Conservation (phyloP, 768 basidiomycete genomes). For the Naganishia vishniacii region DNA sequence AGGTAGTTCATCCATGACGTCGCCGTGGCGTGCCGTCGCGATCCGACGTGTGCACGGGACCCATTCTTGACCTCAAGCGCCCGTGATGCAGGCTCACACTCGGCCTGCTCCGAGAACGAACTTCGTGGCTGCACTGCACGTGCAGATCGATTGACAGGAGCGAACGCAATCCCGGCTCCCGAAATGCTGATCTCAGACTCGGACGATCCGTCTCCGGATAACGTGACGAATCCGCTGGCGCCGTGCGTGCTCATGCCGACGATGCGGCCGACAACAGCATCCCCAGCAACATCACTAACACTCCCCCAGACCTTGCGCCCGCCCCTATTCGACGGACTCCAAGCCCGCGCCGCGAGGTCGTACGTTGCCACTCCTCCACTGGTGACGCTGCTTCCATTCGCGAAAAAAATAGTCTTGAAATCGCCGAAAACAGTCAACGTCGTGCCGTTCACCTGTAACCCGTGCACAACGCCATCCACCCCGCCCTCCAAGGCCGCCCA, state of each 20-base stretch:
- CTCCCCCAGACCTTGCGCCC: conserved; percentile 55
- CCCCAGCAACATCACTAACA: conserved; percentile 29
- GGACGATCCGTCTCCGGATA: conserved; percentile 56
- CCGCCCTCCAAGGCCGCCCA: conserved; percentile 72
- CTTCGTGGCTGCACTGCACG: too few relatives aligned
- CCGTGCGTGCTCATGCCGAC: conserved; percentile 54
- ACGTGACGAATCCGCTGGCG: conserved; percentile 70
- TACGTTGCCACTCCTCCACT: conserved; percentile 69
- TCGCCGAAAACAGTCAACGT: conserved; percentile 64
- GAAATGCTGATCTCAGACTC: conserved; percentile 50
- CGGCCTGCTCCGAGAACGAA: too few relatives aligned
- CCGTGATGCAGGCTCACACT: not conserved
- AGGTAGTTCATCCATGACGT: not conserved
- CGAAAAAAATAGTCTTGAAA: conserved; percentile 57
- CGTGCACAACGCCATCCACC: conserved; percentile 67
- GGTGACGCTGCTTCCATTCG: conserved; percentile 45
- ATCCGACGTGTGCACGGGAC: not conserved
- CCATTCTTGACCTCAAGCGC: not conserved
- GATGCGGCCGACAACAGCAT: conserved; percentile 23
- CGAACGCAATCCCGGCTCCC: conserved; percentile 46
- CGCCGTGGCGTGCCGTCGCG: not conserved
- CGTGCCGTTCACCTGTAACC: conserved; percentile 49
- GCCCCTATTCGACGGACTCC: conserved; percentile 56
- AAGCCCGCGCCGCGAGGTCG: conserved; percentile 58
- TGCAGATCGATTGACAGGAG: not conserved